Conservation (phyloP, 2,329 filamentous ascomycete species). For the Penicillium sp. region DNA sequence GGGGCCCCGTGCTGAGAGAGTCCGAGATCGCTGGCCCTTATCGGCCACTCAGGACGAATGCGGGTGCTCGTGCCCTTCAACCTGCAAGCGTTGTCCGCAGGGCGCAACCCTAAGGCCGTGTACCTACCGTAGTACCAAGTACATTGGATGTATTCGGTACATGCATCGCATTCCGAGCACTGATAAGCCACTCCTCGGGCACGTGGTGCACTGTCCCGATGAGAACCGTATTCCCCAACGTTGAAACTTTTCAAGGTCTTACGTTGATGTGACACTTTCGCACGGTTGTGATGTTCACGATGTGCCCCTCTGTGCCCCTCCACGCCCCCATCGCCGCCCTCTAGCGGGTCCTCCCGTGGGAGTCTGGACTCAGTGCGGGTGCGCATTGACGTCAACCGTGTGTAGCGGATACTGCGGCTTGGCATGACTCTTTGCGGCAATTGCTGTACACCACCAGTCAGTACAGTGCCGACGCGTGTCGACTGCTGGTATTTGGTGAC, state of each 20-base stretch:
- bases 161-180: neutral
- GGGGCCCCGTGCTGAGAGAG: conserved; percentile 2
- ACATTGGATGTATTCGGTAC: neutral
- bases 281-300: neutral
- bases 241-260: neutral
- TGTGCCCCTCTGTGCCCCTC: neutral
- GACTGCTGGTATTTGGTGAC: neutral
- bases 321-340: neutral
- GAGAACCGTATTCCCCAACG: neutral
- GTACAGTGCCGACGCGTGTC: neutral
- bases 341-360: neutral
- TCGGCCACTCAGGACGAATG: conserved; percentile 3
- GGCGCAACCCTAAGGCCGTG: conserved; percentile 6
- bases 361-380: neutral
- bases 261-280: neutral
- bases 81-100: neutral
- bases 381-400: neutral
- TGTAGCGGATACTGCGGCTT: neutral
- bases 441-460: neutral
- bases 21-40: conserved; percentile 14
- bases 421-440: neutral
- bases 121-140: neutral
- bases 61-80: conserved; percentile 3
- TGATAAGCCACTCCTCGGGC: conserved; percentile 16
- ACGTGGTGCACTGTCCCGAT: conserved; percentile 7